phyloP scores from a whole-genome alignment of 2,329 filamentous ascomycete genomes.

The Microdochium paspali region DNA sequence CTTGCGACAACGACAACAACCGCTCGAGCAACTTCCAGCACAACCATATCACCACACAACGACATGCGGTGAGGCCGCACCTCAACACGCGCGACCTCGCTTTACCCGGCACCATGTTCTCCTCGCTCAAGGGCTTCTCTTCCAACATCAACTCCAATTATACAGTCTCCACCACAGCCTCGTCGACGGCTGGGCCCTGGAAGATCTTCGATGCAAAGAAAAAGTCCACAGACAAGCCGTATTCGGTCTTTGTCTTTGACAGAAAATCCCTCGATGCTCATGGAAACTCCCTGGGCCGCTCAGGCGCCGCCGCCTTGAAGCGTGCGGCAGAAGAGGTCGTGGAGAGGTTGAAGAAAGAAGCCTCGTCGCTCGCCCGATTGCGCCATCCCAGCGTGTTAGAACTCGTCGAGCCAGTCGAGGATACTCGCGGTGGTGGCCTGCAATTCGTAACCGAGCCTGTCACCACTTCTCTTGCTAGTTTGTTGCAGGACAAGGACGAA shows the following conservation, averaged over 20 bases:
- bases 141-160: constrained; percentile 93
- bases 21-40: neutral
- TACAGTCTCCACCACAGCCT: constrained; percentile 63
- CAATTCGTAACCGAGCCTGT: constrained; percentile 95
- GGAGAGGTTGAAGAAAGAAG: constrained; percentile 85
- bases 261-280: constrained; percentile 72
- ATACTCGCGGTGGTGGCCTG: constrained; percentile 80
- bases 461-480: constrained; percentile 73
- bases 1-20: neutral
- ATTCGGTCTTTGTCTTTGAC: constrained; percentile 92
- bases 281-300: constrained; percentile 49
- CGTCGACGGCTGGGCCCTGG: constrained; percentile 85
- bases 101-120: constrained; percentile 61
- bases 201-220: constrained; percentile 97
- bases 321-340: constrained; percentile 81
- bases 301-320: constrained; percentile 62
- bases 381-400: constrained; percentile 89
- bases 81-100: neutral
- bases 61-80: neutral
- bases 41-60: neutral
- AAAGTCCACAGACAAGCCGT: constrained; percentile 82
- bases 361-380: constrained; percentile 75
- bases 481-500: constrained; percentile 83
- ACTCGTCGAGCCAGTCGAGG: constrained; percentile 88
- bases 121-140: constrained; percentile 85